phyloP scores from a whole-genome alignment of 1,284 basidiomycete species.

The Porphyrellus sp. region DNA sequence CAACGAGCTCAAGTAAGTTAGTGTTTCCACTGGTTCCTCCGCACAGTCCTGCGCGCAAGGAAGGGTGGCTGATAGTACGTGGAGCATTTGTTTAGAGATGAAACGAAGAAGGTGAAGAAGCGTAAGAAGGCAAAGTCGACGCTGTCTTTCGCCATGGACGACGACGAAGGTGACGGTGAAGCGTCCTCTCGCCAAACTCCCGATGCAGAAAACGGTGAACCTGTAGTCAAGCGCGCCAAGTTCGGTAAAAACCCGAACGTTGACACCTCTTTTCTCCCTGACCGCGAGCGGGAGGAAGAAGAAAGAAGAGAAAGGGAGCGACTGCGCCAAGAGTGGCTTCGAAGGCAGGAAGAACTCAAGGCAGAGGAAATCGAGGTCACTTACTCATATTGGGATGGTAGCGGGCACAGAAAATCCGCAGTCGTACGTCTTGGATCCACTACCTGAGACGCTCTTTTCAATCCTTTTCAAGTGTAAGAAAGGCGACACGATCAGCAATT shows the following conservation, averaged over 20 bases:
- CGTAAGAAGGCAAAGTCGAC: conserved; percentile 80
- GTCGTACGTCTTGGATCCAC: conserved; percentile 52
- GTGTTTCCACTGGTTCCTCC: neutral
- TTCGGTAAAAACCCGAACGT: conserved; percentile 94
- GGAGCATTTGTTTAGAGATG: conserved; percentile 83
- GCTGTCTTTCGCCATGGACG: conserved; percentile 87
- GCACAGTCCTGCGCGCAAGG: conserved; percentile 8
- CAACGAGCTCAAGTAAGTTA: conserved; percentile 77
- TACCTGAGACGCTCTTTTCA: conserved; percentile 1
- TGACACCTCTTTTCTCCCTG: conserved; percentile 97
- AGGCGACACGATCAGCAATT: conserved; percentile 87
- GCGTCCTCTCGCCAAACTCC: conserved; percentile 38
- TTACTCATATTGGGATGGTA: conserved; percentile 99
- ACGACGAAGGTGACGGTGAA: conserved; percentile 53
- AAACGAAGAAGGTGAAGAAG: conserved; percentile 86
- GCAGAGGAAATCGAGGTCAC: conserved; percentile 87
- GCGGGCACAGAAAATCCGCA: conserved; percentile 92
- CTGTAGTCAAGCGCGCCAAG: conserved; percentile 66
- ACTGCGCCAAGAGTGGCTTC: conserved; percentile 87
- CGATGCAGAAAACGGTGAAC: conserved; percentile 39
- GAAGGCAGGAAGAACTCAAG: conserved; percentile 86
- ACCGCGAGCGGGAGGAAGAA: conserved; percentile 90
- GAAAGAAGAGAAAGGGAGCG: conserved; percentile 88
- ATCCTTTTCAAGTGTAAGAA: conserved; percentile 79
- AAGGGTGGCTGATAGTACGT: conserved; percentile 61